Evolutionary conservation across 225 moss, liverwort and hornwort genomes (phyloP).

Genomic region (Rhytidiadelphus loreus): DNA sequence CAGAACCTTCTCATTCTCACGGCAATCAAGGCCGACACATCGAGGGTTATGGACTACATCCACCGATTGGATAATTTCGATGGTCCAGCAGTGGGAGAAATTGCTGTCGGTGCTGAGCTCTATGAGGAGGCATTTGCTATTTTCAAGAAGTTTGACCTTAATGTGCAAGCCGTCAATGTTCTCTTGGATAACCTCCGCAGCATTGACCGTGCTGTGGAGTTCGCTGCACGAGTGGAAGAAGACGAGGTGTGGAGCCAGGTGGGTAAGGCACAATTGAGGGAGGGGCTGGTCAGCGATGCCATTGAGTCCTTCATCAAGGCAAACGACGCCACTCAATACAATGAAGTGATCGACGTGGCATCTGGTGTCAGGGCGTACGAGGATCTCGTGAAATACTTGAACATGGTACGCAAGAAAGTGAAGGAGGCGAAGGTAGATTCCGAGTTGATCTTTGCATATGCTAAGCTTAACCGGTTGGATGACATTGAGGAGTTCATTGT

Average conservation of each 20-base stretch:
- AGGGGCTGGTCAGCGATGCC: constrained; percentile 94
- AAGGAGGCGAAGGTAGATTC: constrained; percentile 97
- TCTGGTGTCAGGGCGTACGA: constrained; percentile 81
- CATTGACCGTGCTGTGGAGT: constrained; percentile 94
- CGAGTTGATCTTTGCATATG: constrained; percentile 91
- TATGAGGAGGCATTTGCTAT: constrained; percentile 97
- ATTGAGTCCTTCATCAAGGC: constrained; percentile 97
- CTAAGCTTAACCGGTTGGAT: constrained; percentile 86
- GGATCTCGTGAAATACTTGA: constrained; percentile 81
- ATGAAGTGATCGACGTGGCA: constrained; percentile 84
- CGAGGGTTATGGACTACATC: constrained; percentile 97
- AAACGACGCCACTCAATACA: constrained; percentile 91
- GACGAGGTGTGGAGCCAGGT: constrained; percentile 99
- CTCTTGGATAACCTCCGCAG: constrained; percentile 81
- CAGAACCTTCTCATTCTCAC: constrained; percentile 96
- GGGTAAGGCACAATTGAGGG: constrained; percentile 91
- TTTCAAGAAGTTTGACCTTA: constrained; percentile 95
- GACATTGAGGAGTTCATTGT: constrained; percentile 97
- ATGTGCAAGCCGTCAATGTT: constrained; percentile 99
- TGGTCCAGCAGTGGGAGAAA: constrained; percentile 96
- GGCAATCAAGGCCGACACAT: constrained; percentile 91
- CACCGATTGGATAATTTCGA: constrained; percentile 97
- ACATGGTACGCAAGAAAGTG: constrained; percentile 98
- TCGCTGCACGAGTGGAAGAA: constrained; percentile 95
- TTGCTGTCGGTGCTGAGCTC: constrained; percentile 88